Percentiles rank a stretch among this genome's conserved stretches.
Conservation (phyloP, 2,329 filamentous ascomycete species). For the Ascochyta viciae-villosae region DNA sequence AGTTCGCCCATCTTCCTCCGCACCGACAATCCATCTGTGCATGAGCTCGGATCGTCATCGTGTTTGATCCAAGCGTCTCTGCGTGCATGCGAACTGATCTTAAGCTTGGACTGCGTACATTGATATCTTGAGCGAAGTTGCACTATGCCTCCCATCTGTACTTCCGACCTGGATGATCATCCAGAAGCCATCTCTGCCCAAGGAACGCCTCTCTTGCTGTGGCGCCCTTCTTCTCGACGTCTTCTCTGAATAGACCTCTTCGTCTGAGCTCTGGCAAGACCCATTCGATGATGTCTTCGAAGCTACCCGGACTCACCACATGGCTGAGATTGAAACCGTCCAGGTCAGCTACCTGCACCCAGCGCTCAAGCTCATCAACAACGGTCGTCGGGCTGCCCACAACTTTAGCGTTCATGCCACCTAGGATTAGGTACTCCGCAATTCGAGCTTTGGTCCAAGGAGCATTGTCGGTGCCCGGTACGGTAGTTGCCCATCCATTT, state of each 20-base stretch:
- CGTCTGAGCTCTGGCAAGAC: not conserved
- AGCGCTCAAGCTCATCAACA: conserved; percentile 1
- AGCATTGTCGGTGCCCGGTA: conserved; percentile 46
- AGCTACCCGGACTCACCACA: not conserved
- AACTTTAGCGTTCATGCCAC: conserved; percentile 64
- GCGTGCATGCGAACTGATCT: not conserved
- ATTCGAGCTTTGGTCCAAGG: conserved; percentile 75
- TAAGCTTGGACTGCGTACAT: no score
- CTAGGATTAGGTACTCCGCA: conserved; percentile 69
- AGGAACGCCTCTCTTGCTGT: conserved; percentile 3
- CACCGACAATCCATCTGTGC: conserved; percentile 1
- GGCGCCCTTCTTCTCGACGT: not conserved
- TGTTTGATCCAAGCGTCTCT: not conserved
- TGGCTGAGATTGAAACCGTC: not conserved
- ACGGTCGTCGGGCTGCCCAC: not conserved
- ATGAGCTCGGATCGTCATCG: not conserved
- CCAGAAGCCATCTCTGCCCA: not conserved
- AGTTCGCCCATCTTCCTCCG: conserved; percentile 12
- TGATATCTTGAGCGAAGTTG: not conserved
- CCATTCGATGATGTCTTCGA: not conserved
- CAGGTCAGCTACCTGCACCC: not conserved
- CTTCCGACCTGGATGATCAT: not conserved
- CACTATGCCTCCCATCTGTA: not conserved
- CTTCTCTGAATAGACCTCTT: not conserved
- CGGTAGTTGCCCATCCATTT: conserved; percentile 16